A percentile compares a stretch with the other conserved stretches of the same genome.
Evolutionary conservation across 179 eudicot genomes (phyloP).

Genomic region (Spinacia oleracea): DNA sequence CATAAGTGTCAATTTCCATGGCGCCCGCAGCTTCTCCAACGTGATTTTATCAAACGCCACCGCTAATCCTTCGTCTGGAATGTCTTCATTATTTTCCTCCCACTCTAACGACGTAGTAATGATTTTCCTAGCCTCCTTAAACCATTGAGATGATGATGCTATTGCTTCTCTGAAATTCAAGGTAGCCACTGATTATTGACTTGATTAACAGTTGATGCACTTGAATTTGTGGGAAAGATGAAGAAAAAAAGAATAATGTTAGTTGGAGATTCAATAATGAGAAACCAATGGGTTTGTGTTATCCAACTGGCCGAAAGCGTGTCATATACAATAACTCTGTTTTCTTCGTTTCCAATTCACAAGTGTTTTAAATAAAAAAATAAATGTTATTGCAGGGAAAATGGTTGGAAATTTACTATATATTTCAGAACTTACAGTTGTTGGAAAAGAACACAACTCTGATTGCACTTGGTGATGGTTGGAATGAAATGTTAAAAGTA

Average conservation of each 20-base stretch:
- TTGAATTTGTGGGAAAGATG: constrained; percentile 71
- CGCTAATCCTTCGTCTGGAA: too few species aligned
- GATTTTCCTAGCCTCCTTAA: too few species aligned
- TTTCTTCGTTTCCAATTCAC: not conserved
- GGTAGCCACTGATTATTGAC: too few species aligned
- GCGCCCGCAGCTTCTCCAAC: too few species aligned
- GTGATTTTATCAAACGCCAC: too few species aligned
- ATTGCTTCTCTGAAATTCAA: too few species aligned
- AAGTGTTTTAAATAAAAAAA: too few species aligned
- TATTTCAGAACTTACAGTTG: constrained; percentile 47
- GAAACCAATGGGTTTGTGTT: constrained; percentile 94
- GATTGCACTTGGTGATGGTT: constrained; percentile 90
- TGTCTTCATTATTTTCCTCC: too few species aligned
- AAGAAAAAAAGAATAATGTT: constrained; percentile 79
- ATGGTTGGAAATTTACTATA: constrained; percentile 72
- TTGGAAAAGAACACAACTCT: constrained; percentile 40
- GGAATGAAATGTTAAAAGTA: constrained; percentile 63
- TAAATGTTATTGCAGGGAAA: constrained; percentile 45
- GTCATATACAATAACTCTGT: constrained; percentile 40
- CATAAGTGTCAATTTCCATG: too few species aligned
- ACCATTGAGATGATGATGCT: too few species aligned
- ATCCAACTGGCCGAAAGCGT: constrained; percentile 61
- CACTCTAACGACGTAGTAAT: too few species aligned
- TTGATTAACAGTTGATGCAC: constrained; percentile 59
- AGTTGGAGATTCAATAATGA: constrained; percentile 88